A percentile compares a stretch with the other conserved stretches of the same genome.
Conservation (phyloP, 176 grass and related monocot genomes). For the Avena insularis region DNA sequence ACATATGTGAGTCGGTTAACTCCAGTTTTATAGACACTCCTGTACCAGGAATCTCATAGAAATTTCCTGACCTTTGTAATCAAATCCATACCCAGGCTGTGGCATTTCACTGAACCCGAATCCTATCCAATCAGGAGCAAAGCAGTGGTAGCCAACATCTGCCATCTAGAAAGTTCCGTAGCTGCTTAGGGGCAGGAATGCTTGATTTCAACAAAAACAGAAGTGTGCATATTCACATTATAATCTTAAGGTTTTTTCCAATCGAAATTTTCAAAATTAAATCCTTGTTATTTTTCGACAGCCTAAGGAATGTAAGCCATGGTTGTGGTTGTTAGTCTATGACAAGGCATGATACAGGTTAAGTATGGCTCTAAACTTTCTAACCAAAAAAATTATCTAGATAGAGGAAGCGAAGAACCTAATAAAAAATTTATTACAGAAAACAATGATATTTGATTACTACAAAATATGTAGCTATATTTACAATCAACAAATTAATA, state of each 20-base stretch:
- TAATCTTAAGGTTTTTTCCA: neutral
- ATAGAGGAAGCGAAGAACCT: neutral
- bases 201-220: conserved; percentile 26
- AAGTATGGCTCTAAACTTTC: neutral
- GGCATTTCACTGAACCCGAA: conserved; percentile 99
- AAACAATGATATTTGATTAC: neutral
- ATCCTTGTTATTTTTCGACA: conserved; percentile 15
- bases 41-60: conserved; percentile 1
- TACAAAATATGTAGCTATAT: neutral
- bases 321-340: neutral
- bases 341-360: neutral
- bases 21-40: conserved; percentile 20
- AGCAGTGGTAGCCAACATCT: conserved; percentile 85
- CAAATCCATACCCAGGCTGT: conserved; percentile 92
- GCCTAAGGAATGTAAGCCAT: conserved; percentile 9
- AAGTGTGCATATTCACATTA: conserved; percentile 21
- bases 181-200: conserved; percentile 42
- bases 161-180: conserved; percentile 75
- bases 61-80: conserved; percentile 72
- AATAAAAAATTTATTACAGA: neutral
- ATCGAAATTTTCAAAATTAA: conserved; percentile 6
- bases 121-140: conserved; percentile 96
- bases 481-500: conserved; percentile 1
- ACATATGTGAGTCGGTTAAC: conserved; percentile 27
- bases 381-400: neutral